These are phyloP conservation scores for Xylaria acuta DNA, from an alignment of 495 filamentous ascomycete species.

Conservation along the genomic window DNA sequence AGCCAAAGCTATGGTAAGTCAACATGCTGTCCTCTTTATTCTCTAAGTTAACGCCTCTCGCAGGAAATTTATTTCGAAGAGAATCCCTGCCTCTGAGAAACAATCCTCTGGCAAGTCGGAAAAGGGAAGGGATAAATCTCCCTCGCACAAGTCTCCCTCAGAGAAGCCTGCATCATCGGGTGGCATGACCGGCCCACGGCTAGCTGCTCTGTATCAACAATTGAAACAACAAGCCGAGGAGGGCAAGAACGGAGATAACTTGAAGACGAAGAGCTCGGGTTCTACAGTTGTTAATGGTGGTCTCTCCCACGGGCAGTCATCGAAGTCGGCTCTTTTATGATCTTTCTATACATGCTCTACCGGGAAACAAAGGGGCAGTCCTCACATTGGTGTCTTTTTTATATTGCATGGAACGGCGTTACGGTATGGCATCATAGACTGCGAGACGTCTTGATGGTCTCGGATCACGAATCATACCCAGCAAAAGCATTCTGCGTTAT, in stretches of 20 bases:
- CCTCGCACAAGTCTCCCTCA: too few species aligned
- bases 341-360: constrained; percentile 10
- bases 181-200: constrained; percentile 40
- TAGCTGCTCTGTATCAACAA: constrained; percentile 41
- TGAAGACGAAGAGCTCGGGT: constrained; percentile 34
- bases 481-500: constrained; percentile 41
- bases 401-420: constrained; percentile 43
- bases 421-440: constrained; percentile 41
- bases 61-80: constrained; percentile 44
- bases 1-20: constrained; percentile 55
- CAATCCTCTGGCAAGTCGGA: constrained; percentile 36
- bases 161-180: constrained; percentile 28
- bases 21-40: background rate
- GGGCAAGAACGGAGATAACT: constrained; percentile 31
- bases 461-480: constrained; percentile 43
- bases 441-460: constrained; percentile 33
- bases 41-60: constrained; percentile 11
- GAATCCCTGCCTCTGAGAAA: constrained; percentile 42
- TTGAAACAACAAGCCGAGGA: constrained; percentile 36
- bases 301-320: constrained; percentile 32
- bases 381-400: constrained; percentile 30
- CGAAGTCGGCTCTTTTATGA: constrained; percentile 26
- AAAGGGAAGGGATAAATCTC: constrained; percentile 35
- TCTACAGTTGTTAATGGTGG: constrained; percentile 34
- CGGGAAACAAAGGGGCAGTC: background rate